A percentile compares a stretch with the other conserved stretches of the same genome.
Evolutionary conservation across 2,329 filamentous ascomycete species (phyloP).

Genomic region (Ophidiomyces ophidiicola): DNA sequence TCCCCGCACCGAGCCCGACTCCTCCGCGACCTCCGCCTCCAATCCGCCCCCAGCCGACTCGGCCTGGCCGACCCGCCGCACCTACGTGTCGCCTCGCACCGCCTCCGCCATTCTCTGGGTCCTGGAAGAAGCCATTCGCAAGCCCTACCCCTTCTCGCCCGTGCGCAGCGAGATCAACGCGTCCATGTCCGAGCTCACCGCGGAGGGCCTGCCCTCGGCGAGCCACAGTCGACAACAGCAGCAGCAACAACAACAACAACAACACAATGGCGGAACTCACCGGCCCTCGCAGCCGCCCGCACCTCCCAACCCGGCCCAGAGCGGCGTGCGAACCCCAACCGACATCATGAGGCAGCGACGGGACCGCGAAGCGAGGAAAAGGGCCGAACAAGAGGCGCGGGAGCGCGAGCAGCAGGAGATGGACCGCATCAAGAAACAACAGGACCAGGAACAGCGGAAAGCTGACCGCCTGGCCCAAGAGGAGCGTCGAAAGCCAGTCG

Average conservation of each 20-base stretch:
- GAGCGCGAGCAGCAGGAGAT: constrained; percentile 43
- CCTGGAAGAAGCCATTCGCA: constrained; percentile 77
- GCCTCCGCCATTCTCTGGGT: constrained; percentile 85
- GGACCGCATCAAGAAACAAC: constrained; percentile 36
- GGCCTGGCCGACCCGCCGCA: constrained; percentile 40
- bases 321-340: constrained; percentile 66
- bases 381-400: constrained; percentile 53
- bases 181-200: constrained; percentile 73
- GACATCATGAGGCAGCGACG: constrained; percentile 84
- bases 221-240: constrained; percentile 33
- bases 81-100: constrained; percentile 67
- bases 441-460: constrained; percentile 35
- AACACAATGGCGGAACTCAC: constrained; percentile 40
- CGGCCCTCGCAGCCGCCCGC: constrained; percentile 1
- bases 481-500: constrained; percentile 29
- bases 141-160: constrained; percentile 69
- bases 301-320: constrained; percentile 24
- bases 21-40: constrained; percentile 17
- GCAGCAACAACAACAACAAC: constrained; percentile 37
- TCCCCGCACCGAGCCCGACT: constrained; percentile 22
- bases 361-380: constrained; percentile 60
- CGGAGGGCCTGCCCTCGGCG: neutral
- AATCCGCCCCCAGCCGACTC: constrained; percentile 26
- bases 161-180: constrained; percentile 81
- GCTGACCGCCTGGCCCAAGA: constrained; percentile 17